These are phyloP conservation scores for Pilaira anomala DNA, from an alignment of 192 early-diverging fungal genomes.

Conservation along the genomic window DNA sequence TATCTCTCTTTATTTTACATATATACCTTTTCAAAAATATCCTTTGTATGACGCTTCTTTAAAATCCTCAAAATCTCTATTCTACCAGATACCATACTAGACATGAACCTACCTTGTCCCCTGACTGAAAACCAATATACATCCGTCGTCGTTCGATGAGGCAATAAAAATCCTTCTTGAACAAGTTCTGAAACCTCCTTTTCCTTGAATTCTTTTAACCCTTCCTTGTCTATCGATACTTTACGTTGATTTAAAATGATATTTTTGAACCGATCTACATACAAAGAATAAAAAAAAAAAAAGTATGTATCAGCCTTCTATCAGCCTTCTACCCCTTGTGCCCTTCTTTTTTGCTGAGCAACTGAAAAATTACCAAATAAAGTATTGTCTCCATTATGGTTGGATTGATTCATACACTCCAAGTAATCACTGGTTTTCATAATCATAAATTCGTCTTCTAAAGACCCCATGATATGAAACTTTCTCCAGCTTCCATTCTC, in stretches of 20 bases:
- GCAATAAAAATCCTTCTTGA: conserved; percentile 24
- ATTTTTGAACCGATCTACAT: no score
- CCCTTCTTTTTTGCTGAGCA: no score
- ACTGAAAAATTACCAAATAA: no score
- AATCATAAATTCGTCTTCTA: conserved; percentile 44
- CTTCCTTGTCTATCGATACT: no score
- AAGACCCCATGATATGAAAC: conserved; percentile 41
- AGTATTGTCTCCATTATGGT: no score
- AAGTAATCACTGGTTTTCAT: conserved; percentile 42
- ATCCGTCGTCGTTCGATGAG: conserved; percentile 32
- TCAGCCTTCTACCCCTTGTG: no score
- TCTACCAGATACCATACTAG: conserved; percentile 41
- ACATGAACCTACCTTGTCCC: conserved; percentile 41
- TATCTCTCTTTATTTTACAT: no score
- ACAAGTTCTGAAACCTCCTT: no score
- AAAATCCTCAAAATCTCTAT: conserved; percentile 43
- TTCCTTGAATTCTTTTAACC: no score
- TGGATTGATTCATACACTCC: conserved; percentile 33
- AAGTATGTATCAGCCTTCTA: no score
- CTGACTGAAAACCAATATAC: conserved; percentile 41
- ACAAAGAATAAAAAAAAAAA: no score
- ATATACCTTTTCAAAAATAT: conserved; percentile 43
- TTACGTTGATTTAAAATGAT: no score
- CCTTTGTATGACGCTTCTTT: conserved; percentile 40
- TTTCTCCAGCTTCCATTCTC: conserved; percentile 36